Percentiles rank a stretch among this genome's conserved stretches.
These are phyloP conservation scores for Ramularia endophylla DNA, from an alignment of 2,329 filamentous ascomycete species.

Conservation along the genomic window DNA sequence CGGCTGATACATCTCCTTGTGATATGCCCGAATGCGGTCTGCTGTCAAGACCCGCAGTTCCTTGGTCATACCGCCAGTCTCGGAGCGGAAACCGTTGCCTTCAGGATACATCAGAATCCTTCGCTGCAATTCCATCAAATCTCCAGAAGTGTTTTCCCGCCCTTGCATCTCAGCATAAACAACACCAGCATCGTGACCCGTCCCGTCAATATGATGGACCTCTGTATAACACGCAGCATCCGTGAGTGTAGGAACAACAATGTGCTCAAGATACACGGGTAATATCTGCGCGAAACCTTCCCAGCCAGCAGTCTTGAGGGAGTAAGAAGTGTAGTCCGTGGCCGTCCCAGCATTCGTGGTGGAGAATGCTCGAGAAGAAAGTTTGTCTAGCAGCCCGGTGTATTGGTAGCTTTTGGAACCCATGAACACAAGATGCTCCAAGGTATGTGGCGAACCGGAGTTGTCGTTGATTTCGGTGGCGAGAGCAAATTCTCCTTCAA, in stretches of 20 bases:
- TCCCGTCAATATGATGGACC: conserved; percentile 90
- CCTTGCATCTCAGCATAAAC: conserved; percentile 99
- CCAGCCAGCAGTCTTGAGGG: conserved; percentile 91
- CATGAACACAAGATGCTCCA: conserved; percentile 51
- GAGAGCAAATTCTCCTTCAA: conserved; percentile 89
- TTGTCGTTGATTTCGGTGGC: conserved; percentile 98
- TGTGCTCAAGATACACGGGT: conserved; percentile 90
- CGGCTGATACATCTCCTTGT: conserved; percentile 95
- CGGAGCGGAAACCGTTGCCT: conserved; percentile 87
- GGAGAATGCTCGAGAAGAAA: conserved; percentile 89
- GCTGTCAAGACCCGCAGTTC: conserved; percentile 78
- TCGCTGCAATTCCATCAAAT: conserved; percentile 81
- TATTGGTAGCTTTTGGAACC: conserved; percentile 90
- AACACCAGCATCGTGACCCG: conserved; percentile 78
- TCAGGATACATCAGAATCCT: conserved; percentile 79
- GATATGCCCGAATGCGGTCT: conserved; percentile 88
- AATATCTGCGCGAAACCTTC: conserved; percentile 93
- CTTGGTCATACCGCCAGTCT: conserved; percentile 97
- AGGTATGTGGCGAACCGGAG: conserved; percentile 68
- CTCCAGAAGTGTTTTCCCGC: conserved; percentile 74
- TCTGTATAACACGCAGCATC: conserved; percentile 93
- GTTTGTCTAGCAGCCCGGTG: conserved; percentile 90
- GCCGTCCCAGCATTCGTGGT: conserved; percentile 96
- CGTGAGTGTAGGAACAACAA: conserved; percentile 84
- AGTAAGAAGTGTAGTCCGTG: conserved; percentile 94